These are phyloP conservation scores for Sugiyamaella xylanicola DNA, from an alignment of 1,139 yeast genomes.

Conservation along the genomic window DNA sequence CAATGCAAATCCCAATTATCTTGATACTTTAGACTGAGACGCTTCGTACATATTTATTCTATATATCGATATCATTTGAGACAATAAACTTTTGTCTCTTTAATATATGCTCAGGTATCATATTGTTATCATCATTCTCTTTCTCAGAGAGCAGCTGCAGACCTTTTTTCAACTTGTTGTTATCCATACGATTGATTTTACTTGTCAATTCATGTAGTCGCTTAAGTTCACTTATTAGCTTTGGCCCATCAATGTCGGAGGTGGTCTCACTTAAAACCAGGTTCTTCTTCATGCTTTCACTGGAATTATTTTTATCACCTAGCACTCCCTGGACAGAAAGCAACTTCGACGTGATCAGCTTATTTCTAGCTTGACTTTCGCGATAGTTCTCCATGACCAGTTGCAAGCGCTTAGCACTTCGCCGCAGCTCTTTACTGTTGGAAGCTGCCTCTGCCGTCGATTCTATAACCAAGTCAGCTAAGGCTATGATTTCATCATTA, in stretches of 20 bases:
- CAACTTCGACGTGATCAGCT: background rate
- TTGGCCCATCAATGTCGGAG: background rate
- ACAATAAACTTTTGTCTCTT: constrained; percentile 15
- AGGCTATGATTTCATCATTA: constrained; percentile 12
- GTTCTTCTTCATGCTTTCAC: no score
- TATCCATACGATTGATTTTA: background rate
- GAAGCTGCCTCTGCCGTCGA: background rate
- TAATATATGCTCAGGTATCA: background rate
- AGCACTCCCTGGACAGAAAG: no score
- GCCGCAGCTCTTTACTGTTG: background rate
- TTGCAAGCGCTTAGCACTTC: background rate
- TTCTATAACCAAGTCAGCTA: constrained; percentile 13
- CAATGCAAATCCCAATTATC: constrained; percentile 76
- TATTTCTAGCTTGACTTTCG: constrained; percentile 5
- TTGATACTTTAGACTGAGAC: constrained; percentile 50
- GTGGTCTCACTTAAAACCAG: background rate
- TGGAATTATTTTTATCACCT: no score
- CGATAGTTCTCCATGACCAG: no score
- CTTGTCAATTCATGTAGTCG: background rate
- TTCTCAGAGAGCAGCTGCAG: background rate
- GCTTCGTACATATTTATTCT: constrained; percentile 1
- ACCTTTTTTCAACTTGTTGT: background rate
- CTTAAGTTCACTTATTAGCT: background rate
- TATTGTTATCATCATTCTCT: background rate
- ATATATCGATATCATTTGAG: constrained; percentile 12